Conservation (phyloP, 164 flowering plant species). For the Vitis labrusca region DNA sequence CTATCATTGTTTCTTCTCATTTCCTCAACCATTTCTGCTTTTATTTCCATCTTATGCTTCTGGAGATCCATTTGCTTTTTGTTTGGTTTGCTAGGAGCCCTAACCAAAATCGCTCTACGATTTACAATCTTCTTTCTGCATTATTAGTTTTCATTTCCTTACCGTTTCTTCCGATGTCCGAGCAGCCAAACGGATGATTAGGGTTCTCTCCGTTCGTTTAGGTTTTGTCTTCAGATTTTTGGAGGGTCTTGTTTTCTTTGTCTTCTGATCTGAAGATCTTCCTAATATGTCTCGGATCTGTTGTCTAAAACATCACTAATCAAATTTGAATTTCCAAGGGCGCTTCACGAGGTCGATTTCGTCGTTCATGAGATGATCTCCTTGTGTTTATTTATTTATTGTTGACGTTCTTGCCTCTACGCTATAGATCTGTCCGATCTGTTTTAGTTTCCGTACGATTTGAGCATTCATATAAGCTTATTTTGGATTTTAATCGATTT, state of each 20-base stretch:
- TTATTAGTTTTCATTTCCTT: not conserved
- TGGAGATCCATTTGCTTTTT: not conserved
- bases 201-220: not conserved
- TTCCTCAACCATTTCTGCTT: too few species aligned
- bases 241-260: not conserved
- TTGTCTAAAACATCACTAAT: not conserved
- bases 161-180: not conserved
- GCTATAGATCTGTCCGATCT: slow-evolving; percentile 12
- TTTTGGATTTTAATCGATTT: not conserved
- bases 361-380: not conserved
- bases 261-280: slow-evolving; percentile 10
- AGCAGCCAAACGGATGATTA: not conserved
- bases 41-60: too few species aligned
- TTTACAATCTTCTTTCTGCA: too few species aligned
- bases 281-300: not conserved
- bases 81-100: not conserved
- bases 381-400: not conserved
- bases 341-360: not conserved
- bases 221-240: not conserved
- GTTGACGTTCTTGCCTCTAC: not conserved
- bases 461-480: not conserved
- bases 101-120: too few species aligned
- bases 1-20: too few species aligned
- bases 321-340: not conserved
- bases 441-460: not conserved